phyloP scores from a whole-genome alignment of 495 filamentous ascomycete genomes.

The Penicillium macrosclerotiorum region DNA sequence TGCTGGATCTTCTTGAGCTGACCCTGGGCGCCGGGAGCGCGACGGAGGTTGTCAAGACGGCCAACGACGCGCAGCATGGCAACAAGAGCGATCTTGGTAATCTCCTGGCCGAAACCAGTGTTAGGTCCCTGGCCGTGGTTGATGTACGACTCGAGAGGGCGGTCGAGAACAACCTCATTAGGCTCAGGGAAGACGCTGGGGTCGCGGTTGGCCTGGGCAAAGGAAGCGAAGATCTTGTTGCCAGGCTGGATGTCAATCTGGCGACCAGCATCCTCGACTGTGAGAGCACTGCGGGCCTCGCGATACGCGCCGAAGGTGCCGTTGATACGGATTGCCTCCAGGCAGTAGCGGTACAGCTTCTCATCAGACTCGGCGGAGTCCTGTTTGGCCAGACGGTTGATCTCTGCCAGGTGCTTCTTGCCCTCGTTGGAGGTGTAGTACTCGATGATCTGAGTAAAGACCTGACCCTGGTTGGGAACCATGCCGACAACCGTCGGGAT shows the following conservation, averaged over 20 bases:
- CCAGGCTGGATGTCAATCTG: slow-evolving; percentile 50
- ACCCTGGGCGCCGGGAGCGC: slow-evolving; percentile 66
- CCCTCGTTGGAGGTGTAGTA: slow-evolving; percentile 66
- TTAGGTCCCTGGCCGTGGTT: slow-evolving; percentile 63
- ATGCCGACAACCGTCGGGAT: slow-evolving; percentile 58
- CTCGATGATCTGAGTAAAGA: slow-evolving; percentile 76
- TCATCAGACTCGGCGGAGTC: slow-evolving; percentile 49
- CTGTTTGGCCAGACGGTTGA: slow-evolving; percentile 54
- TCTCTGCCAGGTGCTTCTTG: slow-evolving; percentile 53
- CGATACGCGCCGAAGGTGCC: slow-evolving; percentile 59
- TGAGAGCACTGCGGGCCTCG: slow-evolving; percentile 39
- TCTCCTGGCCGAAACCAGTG: slow-evolving; percentile 59
- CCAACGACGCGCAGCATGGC: slow-evolving; percentile 63
- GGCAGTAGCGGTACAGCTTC: slow-evolving; percentile 46
- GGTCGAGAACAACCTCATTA: slow-evolving; percentile 59
- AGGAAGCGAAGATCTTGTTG: slow-evolving; percentile 50
- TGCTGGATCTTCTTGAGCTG: slow-evolving; percentile 68
- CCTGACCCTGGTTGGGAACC: slow-evolving; percentile 69
- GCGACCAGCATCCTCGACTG: slow-evolving; percentile 51
- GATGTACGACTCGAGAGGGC: slow-evolving; percentile 67
- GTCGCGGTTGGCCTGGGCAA: slow-evolving; percentile 55
- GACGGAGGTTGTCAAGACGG: slow-evolving; percentile 58
- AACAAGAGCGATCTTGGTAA: slow-evolving; percentile 60
- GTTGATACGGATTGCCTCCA: slow-evolving; percentile 60
- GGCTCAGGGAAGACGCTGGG: slow-evolving; percentile 66